Conservation (phyloP, 192 early-diverging fungal species). For the Haplosporangium gracile region DNA sequence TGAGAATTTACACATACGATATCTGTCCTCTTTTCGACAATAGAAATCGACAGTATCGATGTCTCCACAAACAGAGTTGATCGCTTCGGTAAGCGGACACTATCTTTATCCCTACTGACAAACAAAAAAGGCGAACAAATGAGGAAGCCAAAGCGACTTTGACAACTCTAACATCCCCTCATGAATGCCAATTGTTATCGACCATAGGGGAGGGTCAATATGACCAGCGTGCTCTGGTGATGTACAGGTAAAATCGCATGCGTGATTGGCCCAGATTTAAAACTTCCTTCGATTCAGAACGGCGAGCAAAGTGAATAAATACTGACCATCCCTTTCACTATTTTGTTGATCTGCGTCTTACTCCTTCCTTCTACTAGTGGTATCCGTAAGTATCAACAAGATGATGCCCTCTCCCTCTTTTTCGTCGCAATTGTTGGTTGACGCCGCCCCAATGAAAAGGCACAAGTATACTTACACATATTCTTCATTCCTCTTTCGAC, state of each 20-base stretch:
- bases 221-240: slow-evolving; percentile 60
- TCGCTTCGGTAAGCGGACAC: slow-evolving; percentile 70
- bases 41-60: slow-evolving; percentile 85
- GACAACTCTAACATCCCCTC: neutral
- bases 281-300: neutral
- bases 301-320: neutral
- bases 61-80: slow-evolving; percentile 77
- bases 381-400: slow-evolving; percentile 61
- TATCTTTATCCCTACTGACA: neutral
- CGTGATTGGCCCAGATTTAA: neutral
- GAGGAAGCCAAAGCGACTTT: neutral
- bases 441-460: neutral
- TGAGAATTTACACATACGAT: neutral
- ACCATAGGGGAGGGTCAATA: slow-evolving; percentile 66
- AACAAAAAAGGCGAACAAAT: neutral
- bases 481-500: neutral
- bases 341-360: slow-evolving; percentile 8
- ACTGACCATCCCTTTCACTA: neutral
- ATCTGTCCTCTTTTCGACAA: neutral
- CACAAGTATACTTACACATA: neutral
- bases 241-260: slow-evolving; percentile 59
- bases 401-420: neutral
- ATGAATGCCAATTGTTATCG: neutral
- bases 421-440: neutral
- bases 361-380: slow-evolving; percentile 34